Evolutionary conservation across 2,329 filamentous ascomycete genomes (phyloP).

Genomic region (Trichoderma simmonsii): DNA sequence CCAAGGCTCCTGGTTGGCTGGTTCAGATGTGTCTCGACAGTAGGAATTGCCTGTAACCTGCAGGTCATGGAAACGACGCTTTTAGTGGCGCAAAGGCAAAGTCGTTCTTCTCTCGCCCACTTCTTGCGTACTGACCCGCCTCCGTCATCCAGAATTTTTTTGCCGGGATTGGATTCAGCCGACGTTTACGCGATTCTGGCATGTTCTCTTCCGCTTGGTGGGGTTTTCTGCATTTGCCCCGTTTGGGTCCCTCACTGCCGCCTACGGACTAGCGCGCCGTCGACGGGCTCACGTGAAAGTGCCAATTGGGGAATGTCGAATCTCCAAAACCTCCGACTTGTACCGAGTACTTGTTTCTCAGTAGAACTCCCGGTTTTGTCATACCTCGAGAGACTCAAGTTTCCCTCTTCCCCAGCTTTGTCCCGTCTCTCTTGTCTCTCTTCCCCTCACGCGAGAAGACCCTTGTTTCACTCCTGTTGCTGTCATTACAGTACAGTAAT

Average conservation of each 20-base stretch:
- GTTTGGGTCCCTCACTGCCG: slow-evolving; percentile 4
- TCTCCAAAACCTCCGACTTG: slow-evolving; percentile 4
- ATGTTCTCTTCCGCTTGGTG: slow-evolving; percentile 6
- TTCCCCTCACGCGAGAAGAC: slow-evolving; percentile 7
- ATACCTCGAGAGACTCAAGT: not conserved
- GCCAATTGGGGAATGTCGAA: slow-evolving; percentile 7
- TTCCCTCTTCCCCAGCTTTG: slow-evolving; percentile 12
- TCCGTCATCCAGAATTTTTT: slow-evolving; percentile 18
- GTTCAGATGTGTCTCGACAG: not conserved
- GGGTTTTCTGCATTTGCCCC: slow-evolving; percentile 8
- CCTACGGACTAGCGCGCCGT: not conserved
- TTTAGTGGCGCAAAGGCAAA: slow-evolving; percentile 2
- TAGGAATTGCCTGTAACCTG: not conserved
- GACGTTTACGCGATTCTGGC: slow-evolving; percentile 14
- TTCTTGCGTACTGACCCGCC: slow-evolving; percentile 9
- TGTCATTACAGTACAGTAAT: not conserved
- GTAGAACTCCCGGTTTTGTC: not conserved
- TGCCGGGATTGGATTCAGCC: not conserved
- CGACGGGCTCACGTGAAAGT: slow-evolving; percentile 5
- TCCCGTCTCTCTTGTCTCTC: not conserved
- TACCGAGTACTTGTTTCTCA: not conserved
- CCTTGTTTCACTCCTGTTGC: not conserved
- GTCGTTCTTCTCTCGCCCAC: not conserved
- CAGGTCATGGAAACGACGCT: not conserved
- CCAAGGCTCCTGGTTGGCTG: not conserved